These are phyloP conservation scores for Ilyonectria destructans DNA, from an alignment of 2,329 filamentous ascomycete species.

Conservation along the genomic window DNA sequence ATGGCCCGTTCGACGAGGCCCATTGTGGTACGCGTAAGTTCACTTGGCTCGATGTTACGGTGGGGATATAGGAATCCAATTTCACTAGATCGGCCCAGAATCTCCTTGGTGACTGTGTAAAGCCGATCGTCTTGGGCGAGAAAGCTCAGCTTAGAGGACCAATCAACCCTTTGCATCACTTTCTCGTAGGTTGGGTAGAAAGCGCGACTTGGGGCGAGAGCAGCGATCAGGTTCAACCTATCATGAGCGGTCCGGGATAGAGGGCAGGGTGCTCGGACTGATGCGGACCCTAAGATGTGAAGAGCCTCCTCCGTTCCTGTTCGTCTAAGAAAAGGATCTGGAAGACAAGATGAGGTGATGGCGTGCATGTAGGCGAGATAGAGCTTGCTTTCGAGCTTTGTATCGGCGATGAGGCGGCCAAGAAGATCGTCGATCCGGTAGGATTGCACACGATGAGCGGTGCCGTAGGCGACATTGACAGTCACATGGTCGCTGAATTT, in stretches of 20 bases:
- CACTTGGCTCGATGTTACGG: rapidly evolving
- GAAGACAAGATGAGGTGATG: conserved; percentile 67
- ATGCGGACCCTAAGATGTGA: conserved; percentile 63
- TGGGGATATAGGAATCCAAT: conserved; percentile 36
- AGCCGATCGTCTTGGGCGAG: conserved; percentile 65
- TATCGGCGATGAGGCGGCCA: conserved; percentile 66
- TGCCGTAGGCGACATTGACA: conserved; percentile 47
- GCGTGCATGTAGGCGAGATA: conserved; percentile 69
- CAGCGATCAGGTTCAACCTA: not conserved
- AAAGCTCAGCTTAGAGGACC: conserved; percentile 58
- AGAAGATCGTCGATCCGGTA: conserved; percentile 68
- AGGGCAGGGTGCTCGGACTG: conserved; percentile 56
- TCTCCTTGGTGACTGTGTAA: conserved; percentile 28
- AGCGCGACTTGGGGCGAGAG: conserved; percentile 48
- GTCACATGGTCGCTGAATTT: too few relatives aligned
- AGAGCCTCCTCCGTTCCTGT: conserved; percentile 73
- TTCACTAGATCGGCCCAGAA: not conserved
- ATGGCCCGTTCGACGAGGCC: conserved; percentile 36
- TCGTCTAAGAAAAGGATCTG: conserved; percentile 62
- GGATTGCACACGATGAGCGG: conserved; percentile 51
- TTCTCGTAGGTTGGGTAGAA: conserved; percentile 61
- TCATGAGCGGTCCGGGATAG: not conserved
- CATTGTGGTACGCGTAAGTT: not conserved
- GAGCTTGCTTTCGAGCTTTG: conserved; percentile 67
- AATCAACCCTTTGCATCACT: conserved; percentile 65